Conservation (phyloP, 2,329 filamentous ascomycete genomes). For the Colletotrichum truncatum region DNA sequence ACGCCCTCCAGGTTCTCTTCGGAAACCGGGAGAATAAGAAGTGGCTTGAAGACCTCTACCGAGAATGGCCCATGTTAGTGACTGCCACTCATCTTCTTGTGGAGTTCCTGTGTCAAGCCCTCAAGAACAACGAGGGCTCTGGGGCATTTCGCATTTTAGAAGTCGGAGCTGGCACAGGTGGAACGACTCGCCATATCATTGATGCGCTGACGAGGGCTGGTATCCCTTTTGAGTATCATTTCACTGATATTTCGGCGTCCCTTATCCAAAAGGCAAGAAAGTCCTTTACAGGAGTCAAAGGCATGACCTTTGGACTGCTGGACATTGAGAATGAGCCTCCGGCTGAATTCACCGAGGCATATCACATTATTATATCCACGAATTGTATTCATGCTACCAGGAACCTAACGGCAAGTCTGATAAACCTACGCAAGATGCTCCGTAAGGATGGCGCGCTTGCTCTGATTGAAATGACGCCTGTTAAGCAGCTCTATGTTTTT, state of each 20-base stretch:
- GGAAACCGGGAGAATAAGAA: slow-evolving; percentile 35
- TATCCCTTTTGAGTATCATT: slow-evolving; percentile 47
- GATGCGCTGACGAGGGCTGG: slow-evolving; percentile 33
- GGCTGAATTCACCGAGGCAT: slow-evolving; percentile 28
- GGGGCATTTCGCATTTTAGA: slow-evolving; percentile 49
- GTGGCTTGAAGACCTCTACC: slow-evolving; percentile 47
- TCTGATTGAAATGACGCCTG: slow-evolving; percentile 40
- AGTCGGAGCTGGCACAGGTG: slow-evolving; percentile 53
- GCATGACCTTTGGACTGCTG: slow-evolving; percentile 38
- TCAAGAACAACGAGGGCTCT: background rate
- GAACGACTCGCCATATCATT: slow-evolving; percentile 46
- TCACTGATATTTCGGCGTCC: slow-evolving; percentile 50
- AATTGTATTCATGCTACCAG: slow-evolving; percentile 44
- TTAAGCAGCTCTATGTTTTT: slow-evolving; percentile 35
- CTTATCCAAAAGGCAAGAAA: slow-evolving; percentile 40
- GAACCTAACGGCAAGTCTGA: background rate
- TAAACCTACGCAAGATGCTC: slow-evolving; percentile 36
- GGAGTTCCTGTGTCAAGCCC: slow-evolving; percentile 28
- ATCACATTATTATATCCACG: slow-evolving; percentile 43
- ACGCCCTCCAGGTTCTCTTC: slow-evolving; percentile 51
- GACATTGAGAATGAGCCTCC: slow-evolving; percentile 40
- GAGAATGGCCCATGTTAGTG: slow-evolving; percentile 37
- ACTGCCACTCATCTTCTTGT: slow-evolving; percentile 34
- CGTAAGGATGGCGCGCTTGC: slow-evolving; percentile 39
- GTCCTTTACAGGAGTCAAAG: slow-evolving; percentile 32